Base-by-base conservation (phyloP, 1,284 basidiomycete species). In the Acaromyces ingoldii region DNA sequence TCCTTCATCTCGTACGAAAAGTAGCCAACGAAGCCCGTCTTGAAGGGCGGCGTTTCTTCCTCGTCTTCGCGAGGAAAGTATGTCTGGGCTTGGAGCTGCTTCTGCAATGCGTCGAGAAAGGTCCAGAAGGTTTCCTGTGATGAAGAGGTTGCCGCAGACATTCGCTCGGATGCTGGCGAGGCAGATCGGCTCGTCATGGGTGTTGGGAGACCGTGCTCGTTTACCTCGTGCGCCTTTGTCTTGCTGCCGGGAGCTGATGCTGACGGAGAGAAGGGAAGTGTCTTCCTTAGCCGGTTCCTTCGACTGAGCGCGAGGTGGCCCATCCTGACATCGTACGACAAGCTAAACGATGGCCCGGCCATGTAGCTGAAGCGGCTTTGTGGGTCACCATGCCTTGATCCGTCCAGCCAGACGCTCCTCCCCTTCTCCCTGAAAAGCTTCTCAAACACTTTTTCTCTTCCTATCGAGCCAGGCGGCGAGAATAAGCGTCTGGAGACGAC, bases 1-100 rank as follows among this genome's bases (percentile, higher is more conserved):
- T 76, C 72, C 65, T 80, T 80, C 79, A 82, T 80, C 63, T 82
- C 81, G 60, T 82, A 82, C 1, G 78, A 78, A 63, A 80, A 79
- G 66, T 78, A 80, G 0, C 81, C 81, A 1, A 78, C 76, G 74
- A 80, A 82, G 1, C 81, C 81, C 3, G 48, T 38, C 31, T 41
- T 21, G 33, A 49, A 49, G n/a, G 30, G 34, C 19, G 19, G 6
- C 9, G 13, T 30, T 47, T 4, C 36, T 21, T 53, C 24, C 44
- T 29, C 34, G 11, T 47, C 45, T 26, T 38, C n/a, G 15, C 19
- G 22, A 9, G 24, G 26, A 11, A n/a, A 11, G 19, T 57, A 49
- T 17, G 49, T 61, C 24, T 45, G 28, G 5, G 33, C 10, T 5
- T 49, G 49, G 31, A 74, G 30, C 22, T 61, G 46, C 10, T 44